Base-by-base conservation (phyloP, 1,284 basidiomycete species). In the Ustilago sp. region DNA sequence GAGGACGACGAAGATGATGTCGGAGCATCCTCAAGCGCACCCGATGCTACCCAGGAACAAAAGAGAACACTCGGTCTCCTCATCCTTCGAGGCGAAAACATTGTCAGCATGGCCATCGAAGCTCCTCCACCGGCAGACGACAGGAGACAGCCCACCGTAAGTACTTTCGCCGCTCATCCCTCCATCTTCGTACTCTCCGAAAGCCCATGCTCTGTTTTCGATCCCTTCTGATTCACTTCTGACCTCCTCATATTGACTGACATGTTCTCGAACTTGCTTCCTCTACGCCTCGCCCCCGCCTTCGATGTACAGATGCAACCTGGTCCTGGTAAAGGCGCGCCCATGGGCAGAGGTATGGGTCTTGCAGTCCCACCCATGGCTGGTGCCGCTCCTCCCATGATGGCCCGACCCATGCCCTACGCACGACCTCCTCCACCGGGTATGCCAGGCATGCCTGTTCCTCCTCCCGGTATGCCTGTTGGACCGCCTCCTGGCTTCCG, bases 341-440 rank as follows among this genome's bases (percentile, higher is more conserved):
- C 95, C 83, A 95, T 96, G 66, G 96, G 97, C 76, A 92, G 96
- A 83, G 96, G 97, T 59, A 97, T 98, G 90, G 95, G 95, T 66
- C 92, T 95, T 89, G 75, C 71, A 6, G 91, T 95, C 89, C 94
- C 94, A 75, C 93, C 94, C 31, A 65, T 73, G 56, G 74, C 66
- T 11, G 82, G 73, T 36, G 68, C 63, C 15, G 67, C 83, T 35
- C 91, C 93, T 93, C 86, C 59, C 63, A 65, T 77, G 74, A 64
- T 78, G 48, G 79, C 71, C 35, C 61, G 68, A 23, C 64, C 62
- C 57, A 63, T 78, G 72, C 59, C 71, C 2, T 80, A 73, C 73
- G 74, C 73, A 19, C 60, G 94, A 87, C 91, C 90, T 55, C 63
- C 65, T 80, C 75, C 62, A 23, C 73, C 73, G 34, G 73, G 75